phyloP scores from a whole-genome alignment of 441 rosid genomes.

The Viola pubescens region DNA sequence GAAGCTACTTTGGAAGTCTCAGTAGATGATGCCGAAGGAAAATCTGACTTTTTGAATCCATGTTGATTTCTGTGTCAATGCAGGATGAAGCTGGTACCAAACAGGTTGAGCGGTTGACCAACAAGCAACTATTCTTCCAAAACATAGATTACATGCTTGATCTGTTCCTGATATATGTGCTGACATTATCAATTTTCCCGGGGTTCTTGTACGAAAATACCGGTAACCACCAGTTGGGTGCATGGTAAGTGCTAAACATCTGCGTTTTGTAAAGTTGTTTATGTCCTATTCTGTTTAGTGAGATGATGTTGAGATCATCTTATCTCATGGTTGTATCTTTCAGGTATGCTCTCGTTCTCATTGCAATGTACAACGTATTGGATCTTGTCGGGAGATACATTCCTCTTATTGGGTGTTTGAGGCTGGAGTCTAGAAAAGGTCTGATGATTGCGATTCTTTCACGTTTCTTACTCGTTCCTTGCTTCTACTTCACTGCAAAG shows the following conservation, averaged over 20 bases:
- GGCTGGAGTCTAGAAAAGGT: conserved; percentile 58
- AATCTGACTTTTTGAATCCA: too few species aligned
- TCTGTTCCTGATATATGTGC: conserved; percentile 50
- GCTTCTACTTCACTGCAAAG: conserved; percentile 81
- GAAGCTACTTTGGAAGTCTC: too few species aligned
- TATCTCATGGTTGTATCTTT: background rate
- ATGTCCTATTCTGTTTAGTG: too few species aligned
- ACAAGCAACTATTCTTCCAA: conserved; percentile 44
- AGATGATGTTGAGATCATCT: background rate
- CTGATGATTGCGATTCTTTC: conserved; percentile 36
- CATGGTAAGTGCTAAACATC: conserved; percentile 39
- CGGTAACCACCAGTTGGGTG: conserved; percentile 59
- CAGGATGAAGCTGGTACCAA: conserved; percentile 16
- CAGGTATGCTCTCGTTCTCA: conserved; percentile 64
- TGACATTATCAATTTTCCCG: conserved; percentile 78
- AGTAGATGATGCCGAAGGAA: too few species aligned
- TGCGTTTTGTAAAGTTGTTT: too few species aligned
- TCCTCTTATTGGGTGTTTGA: conserved; percentile 46
- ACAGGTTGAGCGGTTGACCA: conserved; percentile 41
- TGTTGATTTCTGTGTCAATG: background rate
- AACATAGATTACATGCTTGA: conserved; percentile 64
- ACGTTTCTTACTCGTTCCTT: conserved; percentile 58
- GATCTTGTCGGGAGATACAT: conserved; percentile 61
- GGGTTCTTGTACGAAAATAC: conserved; percentile 86
- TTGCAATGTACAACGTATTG: conserved; percentile 57